phyloP scores from a whole-genome alignment of 495 filamentous ascomycete genomes.

The Talaromyces liani region DNA sequence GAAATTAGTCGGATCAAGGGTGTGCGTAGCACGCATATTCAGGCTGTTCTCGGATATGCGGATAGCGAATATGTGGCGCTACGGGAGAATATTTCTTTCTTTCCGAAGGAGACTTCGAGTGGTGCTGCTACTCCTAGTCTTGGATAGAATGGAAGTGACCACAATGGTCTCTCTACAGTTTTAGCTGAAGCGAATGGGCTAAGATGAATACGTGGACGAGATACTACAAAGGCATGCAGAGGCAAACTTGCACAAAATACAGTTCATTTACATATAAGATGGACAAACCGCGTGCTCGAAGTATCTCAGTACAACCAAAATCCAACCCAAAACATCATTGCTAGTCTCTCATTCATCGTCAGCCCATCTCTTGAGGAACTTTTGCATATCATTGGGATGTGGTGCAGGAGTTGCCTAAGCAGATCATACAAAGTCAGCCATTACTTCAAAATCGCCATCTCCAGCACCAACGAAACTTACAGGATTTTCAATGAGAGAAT shows the following conservation, averaged over 20 bases:
- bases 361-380: conserved; percentile 51
- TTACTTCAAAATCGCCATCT: no score
- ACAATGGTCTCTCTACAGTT: background rate
- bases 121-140: conserved; percentile 31
- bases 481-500: conserved; percentile 54
- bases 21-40: conserved; percentile 71
- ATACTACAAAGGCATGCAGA: background rate
- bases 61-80: conserved; percentile 92
- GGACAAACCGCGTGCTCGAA: background rate
- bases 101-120: conserved; percentile 31
- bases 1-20: conserved; percentile 85
- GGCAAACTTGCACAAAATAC: background rate
- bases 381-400: conserved; percentile 50
- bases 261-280: conserved; percentile 1
- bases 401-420: conserved; percentile 35
- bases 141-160: background rate
- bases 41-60: conserved; percentile 73
- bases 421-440: conserved; percentile 3
- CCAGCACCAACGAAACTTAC: conserved; percentile 44
- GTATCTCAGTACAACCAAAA: background rate
- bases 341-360: conserved; percentile 23
- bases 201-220: background rate
- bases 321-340: background rate
- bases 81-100: conserved; percentile 80
- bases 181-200: background rate